A percentile compares a stretch with the other conserved stretches of the same genome.
Evolutionary conservation across 495 filamentous ascomycete genomes (phyloP).

Genomic region (Hypoxylon fragiforme): DNA sequence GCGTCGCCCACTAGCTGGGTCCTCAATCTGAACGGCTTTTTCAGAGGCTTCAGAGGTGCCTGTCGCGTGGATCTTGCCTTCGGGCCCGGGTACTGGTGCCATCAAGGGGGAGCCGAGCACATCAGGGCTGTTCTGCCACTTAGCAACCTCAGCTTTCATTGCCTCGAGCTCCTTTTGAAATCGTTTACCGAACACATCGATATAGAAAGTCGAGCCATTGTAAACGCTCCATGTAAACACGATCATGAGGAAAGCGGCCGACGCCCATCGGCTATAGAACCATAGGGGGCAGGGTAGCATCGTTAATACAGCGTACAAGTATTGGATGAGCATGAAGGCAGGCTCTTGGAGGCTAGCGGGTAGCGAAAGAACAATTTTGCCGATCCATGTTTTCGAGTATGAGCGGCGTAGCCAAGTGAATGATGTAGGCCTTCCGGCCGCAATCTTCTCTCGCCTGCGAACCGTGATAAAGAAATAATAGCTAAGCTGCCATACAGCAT

Average conservation of each 20-base stretch:
- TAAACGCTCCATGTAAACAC: constrained; percentile 91
- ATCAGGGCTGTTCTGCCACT: constrained; percentile 73
- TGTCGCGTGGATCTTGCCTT: constrained; percentile 9
- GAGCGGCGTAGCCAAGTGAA: constrained; percentile 96
- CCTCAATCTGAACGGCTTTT: constrained; percentile 29
- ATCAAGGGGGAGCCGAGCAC: constrained; percentile 45
- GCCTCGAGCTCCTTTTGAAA: constrained; percentile 96
- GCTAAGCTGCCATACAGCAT: constrained; percentile 84
- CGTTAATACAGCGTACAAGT: constrained; percentile 82
- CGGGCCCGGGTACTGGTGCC: constrained; percentile 32
- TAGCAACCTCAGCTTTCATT: constrained; percentile 84
- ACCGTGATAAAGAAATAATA: constrained; percentile 96
- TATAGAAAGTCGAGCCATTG: constrained; percentile 96
- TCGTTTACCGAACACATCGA: constrained; percentile 93
- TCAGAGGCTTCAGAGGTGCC: constrained; percentile 24
- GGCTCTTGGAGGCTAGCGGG: constrained; percentile 78
- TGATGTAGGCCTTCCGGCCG: constrained; percentile 90
- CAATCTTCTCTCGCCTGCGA: constrained; percentile 88
- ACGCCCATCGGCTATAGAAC: constrained; percentile 88
- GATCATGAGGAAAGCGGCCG: constrained; percentile 70
- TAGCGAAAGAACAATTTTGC: constrained; percentile 76
- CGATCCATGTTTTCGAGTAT: constrained; percentile 86
- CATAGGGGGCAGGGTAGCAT: constrained; percentile 94
- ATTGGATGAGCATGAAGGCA: constrained; percentile 96
- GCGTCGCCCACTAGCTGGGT: constrained; percentile 29